Evolutionary conservation across 2,329 filamentous ascomycete genomes (phyloP).

Genomic region (Hypomyces rosellus): DNA sequence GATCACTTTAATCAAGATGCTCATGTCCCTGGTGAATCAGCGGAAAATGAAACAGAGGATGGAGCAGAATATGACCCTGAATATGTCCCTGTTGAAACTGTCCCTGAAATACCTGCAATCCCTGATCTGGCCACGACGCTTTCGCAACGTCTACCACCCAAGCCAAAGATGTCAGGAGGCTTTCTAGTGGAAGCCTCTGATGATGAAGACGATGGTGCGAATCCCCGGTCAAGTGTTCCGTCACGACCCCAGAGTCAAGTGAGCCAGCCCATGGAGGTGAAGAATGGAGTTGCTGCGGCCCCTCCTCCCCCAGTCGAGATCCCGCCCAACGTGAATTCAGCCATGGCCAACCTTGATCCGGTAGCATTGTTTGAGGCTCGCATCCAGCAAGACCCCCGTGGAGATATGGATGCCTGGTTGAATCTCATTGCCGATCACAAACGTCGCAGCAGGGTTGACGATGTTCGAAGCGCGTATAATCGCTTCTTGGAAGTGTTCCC

Average conservation of each 20-base stretch:
- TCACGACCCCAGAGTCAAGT: slow-evolving; percentile 6
- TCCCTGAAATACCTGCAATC: slow-evolving; percentile 30
- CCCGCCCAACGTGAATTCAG: slow-evolving; percentile 28
- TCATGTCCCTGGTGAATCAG: slow-evolving; percentile 43
- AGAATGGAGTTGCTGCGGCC: slow-evolving; percentile 16
- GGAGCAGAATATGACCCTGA: slow-evolving; percentile 54
- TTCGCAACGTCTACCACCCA: slow-evolving; percentile 26
- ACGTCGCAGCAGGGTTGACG: slow-evolving; percentile 73
- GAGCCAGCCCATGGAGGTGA: slow-evolving; percentile 17
- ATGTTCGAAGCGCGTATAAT: slow-evolving; percentile 73
- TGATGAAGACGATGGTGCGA: slow-evolving; percentile 29
- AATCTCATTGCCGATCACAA: slow-evolving; percentile 79
- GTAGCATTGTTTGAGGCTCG: slow-evolving; percentile 81
- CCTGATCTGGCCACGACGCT: slow-evolving; percentile 11
- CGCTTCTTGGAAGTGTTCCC: slow-evolving; percentile 86
- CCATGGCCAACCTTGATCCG: slow-evolving; percentile 52
- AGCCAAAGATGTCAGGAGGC: slow-evolving; percentile 54
- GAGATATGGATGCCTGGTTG: slow-evolving; percentile 89
- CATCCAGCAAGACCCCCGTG: slow-evolving; percentile 85
- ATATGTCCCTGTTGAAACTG: slow-evolving; percentile 41
- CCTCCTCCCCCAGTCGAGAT: slow-evolving; percentile 17
- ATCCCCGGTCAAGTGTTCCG: neutral
- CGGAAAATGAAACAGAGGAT: slow-evolving; percentile 44
- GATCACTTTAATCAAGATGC: slow-evolving; percentile 43
- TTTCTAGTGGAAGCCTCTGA: slow-evolving; percentile 57